A percentile compares a stretch with the other conserved stretches of the same genome.
Evolutionary conservation across 257 asterid genomes (phyloP).

Genomic region (Gentiana straminea): DNA sequence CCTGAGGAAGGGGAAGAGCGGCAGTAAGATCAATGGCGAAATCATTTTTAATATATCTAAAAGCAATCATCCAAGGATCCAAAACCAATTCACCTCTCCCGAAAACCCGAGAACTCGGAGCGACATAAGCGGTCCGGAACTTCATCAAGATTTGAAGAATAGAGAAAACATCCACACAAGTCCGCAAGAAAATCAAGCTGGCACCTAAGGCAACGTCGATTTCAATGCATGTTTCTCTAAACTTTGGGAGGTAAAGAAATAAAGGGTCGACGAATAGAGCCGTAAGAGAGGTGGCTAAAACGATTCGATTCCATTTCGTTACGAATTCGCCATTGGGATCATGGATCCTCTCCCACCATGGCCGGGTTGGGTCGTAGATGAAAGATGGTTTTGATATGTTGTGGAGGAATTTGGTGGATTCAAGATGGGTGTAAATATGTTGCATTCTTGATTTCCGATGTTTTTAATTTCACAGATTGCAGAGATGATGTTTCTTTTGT

Average conservation of each 20-base stretch:
- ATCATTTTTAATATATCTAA: conserved; percentile 45
- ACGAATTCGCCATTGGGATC: conserved; percentile 63
- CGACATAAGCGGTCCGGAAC: conserved; percentile 63
- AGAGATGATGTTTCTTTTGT: no score
- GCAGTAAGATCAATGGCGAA: conserved; percentile 72
- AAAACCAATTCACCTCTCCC: conserved; percentile 79
- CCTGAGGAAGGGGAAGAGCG: conserved; percentile 93
- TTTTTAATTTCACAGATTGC: no score
- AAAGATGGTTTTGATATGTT: conserved; percentile 33
- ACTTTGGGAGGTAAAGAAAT: conserved; percentile 49
- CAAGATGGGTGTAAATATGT: conserved; percentile 12
- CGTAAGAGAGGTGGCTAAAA: conserved; percentile 39
- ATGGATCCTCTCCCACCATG: conserved; percentile 61
- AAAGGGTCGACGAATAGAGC: conserved; percentile 83
- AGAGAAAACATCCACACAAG: conserved; percentile 59
- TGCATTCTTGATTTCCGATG: conserved; percentile 6
- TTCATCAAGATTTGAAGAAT: conserved; percentile 53
- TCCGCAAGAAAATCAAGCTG: conserved; percentile 33
- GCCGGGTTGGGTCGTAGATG: conserved; percentile 31
- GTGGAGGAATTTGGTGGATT: conserved; percentile 19
- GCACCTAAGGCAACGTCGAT: conserved; percentile 36
- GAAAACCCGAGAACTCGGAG: conserved; percentile 58
- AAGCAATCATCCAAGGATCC: conserved; percentile 45
- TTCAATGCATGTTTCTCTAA: conserved; percentile 37
- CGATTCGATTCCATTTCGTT: conserved; percentile 61